These are phyloP conservation scores for Trichoderma gracile DNA, from an alignment of 2,329 filamentous ascomycete species.

Conservation along the genomic window DNA sequence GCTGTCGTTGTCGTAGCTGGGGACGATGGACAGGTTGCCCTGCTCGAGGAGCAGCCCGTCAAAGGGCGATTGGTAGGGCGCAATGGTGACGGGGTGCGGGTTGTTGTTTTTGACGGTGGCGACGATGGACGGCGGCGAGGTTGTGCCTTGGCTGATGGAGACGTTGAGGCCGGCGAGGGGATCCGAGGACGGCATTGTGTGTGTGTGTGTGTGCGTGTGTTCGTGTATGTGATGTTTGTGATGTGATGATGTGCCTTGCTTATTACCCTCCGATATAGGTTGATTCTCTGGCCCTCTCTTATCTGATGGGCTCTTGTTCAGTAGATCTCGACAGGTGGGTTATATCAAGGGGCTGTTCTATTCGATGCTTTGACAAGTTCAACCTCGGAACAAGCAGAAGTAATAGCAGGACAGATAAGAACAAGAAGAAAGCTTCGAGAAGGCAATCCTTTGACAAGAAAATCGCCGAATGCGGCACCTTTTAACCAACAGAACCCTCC, in stretches of 20 bases:
- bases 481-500: background rate
- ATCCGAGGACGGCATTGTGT: conserved; percentile 1
- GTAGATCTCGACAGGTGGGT: too few relatives aligned
- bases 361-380: background rate
- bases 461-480: conserved; percentile 1
- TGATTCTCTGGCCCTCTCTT: too few relatives aligned
- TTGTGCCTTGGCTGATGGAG: conserved; percentile 37
- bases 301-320: too few relatives aligned
- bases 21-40: conserved; percentile 40
- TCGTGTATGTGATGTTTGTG: background rate
- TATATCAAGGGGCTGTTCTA: background rate
- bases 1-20: conserved; percentile 17
- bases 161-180: conserved; percentile 36
- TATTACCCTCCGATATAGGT: too few relatives aligned
- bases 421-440: too few relatives aligned
- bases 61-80: conserved; percentile 44
- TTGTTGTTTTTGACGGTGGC: conserved; percentile 43
- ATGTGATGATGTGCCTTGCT: too few relatives aligned
- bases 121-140: conserved; percentile 39
- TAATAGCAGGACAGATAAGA: too few relatives aligned
- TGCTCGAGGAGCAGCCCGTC: conserved; percentile 41
- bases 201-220: background rate
- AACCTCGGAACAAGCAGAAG: background rate
- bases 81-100: conserved; percentile 39
- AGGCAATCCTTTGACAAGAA: background rate